Conservation (phyloP, 306 rosid genomes). For the Calophaca sinica region DNA sequence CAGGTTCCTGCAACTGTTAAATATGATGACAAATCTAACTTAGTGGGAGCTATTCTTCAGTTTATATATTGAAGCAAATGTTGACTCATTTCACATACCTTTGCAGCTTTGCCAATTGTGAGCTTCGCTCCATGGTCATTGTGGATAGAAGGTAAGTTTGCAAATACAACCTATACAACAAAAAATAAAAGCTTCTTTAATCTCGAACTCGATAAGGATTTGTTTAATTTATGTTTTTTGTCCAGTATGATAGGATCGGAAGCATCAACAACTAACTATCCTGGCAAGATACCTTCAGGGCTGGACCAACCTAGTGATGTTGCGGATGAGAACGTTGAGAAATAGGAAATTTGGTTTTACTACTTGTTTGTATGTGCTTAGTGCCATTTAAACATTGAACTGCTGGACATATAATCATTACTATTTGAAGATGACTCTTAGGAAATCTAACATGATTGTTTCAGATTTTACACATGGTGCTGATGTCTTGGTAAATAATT, state of each 20-base stretch:
- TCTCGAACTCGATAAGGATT: neutral
- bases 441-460: slow-evolving; percentile 35
- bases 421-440: slow-evolving; percentile 36
- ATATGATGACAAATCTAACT: slow-evolving; percentile 25
- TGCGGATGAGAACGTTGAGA: slow-evolving; percentile 43
- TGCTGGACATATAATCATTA: slow-evolving; percentile 28
- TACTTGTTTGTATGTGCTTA: slow-evolving; percentile 35
- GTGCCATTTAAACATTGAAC: slow-evolving; percentile 22
- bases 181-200: neutral
- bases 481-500: slow-evolving; percentile 26
- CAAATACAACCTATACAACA: slow-evolving; percentile 15
- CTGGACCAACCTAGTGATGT: slow-evolving; percentile 64
- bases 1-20: slow-evolving; percentile 36
- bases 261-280: slow-evolving; percentile 63
- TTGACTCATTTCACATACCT: slow-evolving; percentile 29
- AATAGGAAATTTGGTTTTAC: slow-evolving; percentile 42
- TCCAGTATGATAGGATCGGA: slow-evolving; percentile 72
- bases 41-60: slow-evolving; percentile 9
- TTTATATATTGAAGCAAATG: slow-evolving; percentile 26
- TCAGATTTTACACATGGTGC: slow-evolving; percentile 27
- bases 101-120: slow-evolving; percentile 58
- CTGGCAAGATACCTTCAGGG: slow-evolving; percentile 72
- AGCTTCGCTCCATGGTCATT: slow-evolving; percentile 60
- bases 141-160: slow-evolving; percentile 54
- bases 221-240: slow-evolving; percentile 39